Conservation (phyloP, 805 yeast genomes). For the Candida dajiaensis region DNA sequence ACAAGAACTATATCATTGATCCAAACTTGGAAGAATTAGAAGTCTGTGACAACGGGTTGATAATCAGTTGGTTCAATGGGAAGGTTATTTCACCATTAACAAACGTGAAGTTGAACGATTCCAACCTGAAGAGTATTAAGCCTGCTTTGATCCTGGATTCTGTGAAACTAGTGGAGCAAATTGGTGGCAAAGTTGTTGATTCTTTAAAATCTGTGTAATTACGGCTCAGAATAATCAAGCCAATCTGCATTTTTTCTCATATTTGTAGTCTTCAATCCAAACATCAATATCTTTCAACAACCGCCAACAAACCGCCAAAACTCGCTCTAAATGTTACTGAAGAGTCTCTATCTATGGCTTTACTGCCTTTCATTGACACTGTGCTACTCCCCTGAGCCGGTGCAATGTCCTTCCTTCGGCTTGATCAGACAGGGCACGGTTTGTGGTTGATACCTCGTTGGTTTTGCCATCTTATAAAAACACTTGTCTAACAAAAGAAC, state of each 20-base stretch:
- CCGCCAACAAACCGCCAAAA: no score
- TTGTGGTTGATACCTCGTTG: conserved; percentile 2
- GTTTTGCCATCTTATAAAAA: neutral
- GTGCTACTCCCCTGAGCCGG: conserved; percentile 9
- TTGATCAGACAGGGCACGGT: conserved; percentile 9
- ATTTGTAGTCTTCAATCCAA: neutral
- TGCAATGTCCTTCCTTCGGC: conserved; percentile 6
- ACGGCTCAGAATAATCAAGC: no score
- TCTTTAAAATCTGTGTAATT: conserved; percentile 8
- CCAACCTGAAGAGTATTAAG: conserved; percentile 48
- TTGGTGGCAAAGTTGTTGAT: conserved; percentile 56
- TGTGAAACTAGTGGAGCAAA: conserved; percentile 48
- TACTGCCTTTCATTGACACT: neutral
- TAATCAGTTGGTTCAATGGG: conserved; percentile 67
- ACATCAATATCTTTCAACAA: no score
- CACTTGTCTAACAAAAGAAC: neutral
- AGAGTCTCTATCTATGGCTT: neutral
- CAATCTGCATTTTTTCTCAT: no score
- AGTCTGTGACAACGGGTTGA: conserved; percentile 78
- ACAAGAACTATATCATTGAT: conserved; percentile 61
- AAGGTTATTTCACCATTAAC: conserved; percentile 67
- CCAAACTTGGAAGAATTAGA: conserved; percentile 88
- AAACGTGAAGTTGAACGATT: conserved; percentile 54
- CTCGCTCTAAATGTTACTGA: neutral
- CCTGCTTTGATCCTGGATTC: conserved; percentile 44